phyloP scores from a whole-genome alignment of 1,284 basidiomycete genomes.

The Bjerkandera adusta region DNA sequence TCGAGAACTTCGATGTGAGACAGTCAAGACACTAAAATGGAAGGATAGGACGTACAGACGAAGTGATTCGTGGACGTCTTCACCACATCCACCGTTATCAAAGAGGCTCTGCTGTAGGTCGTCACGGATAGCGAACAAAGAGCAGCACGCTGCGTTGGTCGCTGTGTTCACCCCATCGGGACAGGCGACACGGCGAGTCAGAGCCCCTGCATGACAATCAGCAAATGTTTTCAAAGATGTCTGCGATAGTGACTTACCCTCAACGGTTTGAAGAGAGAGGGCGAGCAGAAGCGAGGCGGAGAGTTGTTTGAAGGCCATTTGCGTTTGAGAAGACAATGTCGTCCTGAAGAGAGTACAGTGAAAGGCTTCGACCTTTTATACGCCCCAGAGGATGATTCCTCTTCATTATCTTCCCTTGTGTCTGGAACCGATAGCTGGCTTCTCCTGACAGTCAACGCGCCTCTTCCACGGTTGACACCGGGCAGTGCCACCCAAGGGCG shows the following conservation, averaged over 20 bases:
- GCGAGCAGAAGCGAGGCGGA: not conserved
- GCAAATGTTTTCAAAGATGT: too few relatives aligned
- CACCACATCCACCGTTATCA: constrained; percentile 18
- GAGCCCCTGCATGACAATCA: too few relatives aligned
- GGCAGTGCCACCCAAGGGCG: not conserved
- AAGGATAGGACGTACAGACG: constrained; percentile 2
- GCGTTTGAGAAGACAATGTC: not conserved
- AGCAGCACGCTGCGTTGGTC: constrained; percentile 1
- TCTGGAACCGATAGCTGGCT: not conserved
- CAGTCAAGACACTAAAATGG: not conserved
- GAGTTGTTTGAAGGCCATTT: constrained; percentile 1
- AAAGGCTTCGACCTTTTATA: not conserved
- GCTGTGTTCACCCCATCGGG: constrained; percentile 2
- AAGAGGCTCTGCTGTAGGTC: constrained; percentile 38
- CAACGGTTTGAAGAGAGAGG: not conserved
- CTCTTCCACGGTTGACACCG: not conserved
- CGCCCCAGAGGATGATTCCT: not conserved
- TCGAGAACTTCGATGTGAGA: too few relatives aligned
- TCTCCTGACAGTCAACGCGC: not conserved
- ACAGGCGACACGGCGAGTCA: too few relatives aligned
- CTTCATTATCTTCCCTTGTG: too few relatives aligned
- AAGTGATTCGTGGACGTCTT: constrained; percentile 15
- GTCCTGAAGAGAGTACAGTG: not conserved
- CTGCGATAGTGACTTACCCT: not conserved
- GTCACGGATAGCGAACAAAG: not conserved